Evolutionary conservation across 2,329 filamentous ascomycete genomes (phyloP).

Genomic region (Microsporum audouinii): DNA sequence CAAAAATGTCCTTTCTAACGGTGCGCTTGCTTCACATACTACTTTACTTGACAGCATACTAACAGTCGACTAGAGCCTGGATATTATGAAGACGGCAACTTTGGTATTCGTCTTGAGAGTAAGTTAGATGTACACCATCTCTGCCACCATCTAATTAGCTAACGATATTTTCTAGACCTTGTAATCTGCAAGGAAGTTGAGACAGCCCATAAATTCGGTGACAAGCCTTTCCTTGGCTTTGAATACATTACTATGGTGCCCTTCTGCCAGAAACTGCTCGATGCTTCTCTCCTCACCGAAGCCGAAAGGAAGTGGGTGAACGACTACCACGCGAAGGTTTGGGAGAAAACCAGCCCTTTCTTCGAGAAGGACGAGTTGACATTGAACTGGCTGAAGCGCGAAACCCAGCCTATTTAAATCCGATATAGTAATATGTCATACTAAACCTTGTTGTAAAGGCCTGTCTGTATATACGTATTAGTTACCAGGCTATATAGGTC

Average conservation of each 20-base stretch:
- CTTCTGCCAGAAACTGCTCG: slow-evolving; percentile 80
- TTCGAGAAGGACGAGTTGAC: slow-evolving; percentile 64
- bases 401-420: slow-evolving; percentile 51
- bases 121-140: slow-evolving; percentile 36
- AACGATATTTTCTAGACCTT: slow-evolving; percentile 45
- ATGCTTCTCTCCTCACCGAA: slow-evolving; percentile 57
- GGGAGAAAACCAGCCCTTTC: slow-evolving; percentile 65
- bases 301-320: slow-evolving; percentile 80
- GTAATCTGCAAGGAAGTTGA: slow-evolving; percentile 81
- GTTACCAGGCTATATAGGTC: not conserved
- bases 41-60: slow-evolving; percentile 7
- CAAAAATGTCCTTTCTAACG: slow-evolving; percentile 91
- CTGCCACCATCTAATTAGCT: not conserved
- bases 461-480: slow-evolving; percentile 3
- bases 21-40: slow-evolving; percentile 19
- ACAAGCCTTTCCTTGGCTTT: slow-evolving; percentile 88
- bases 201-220: slow-evolving; percentile 78
- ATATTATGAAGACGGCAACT: slow-evolving; percentile 91
- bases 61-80: slow-evolving; percentile 55
- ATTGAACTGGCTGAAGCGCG: slow-evolving; percentile 69
- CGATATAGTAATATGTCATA: not conserved
- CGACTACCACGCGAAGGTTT: slow-evolving; percentile 68
- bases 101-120: slow-evolving; percentile 91
- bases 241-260: slow-evolving; percentile 97
- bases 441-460: not conserved